phyloP scores from a whole-genome alignment of 2,329 filamentous ascomycete species.

The Penicillium sp. region DNA sequence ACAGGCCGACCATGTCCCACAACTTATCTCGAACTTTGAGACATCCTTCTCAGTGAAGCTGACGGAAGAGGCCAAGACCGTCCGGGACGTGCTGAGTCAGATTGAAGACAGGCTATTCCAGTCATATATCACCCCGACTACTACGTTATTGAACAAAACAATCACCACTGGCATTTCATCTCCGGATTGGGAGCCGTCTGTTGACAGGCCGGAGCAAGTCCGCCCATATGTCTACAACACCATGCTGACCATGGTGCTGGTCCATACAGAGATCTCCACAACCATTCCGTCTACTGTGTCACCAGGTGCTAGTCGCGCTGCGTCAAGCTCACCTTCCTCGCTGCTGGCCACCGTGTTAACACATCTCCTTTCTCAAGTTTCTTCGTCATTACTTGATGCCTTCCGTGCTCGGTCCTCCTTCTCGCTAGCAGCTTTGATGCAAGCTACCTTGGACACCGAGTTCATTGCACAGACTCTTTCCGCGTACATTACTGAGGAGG shows the following conservation, averaged over 20 bases:
- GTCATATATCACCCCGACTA: slow-evolving; percentile 80
- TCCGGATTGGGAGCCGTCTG: slow-evolving; percentile 67
- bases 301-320: slow-evolving; percentile 71
- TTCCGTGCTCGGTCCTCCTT: slow-evolving; percentile 70
- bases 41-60: slow-evolving; percentile 91
- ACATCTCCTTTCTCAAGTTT: slow-evolving; percentile 80
- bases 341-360: slow-evolving; percentile 80
- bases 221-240: slow-evolving; percentile 86
- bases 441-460: slow-evolving; percentile 95
- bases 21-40: slow-evolving; percentile 89
- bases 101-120: slow-evolving; percentile 91
- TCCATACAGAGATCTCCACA: slow-evolving; percentile 86
- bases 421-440: slow-evolving; percentile 80
- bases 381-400: slow-evolving; percentile 73
- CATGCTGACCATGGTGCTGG: slow-evolving; percentile 79
- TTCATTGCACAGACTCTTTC: slow-evolving; percentile 92
- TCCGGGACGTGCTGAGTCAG: slow-evolving; percentile 84
- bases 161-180: slow-evolving; percentile 72
- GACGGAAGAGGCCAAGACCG: slow-evolving; percentile 88
- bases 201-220: slow-evolving; percentile 66
- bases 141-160: slow-evolving; percentile 65
- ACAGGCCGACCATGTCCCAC: slow-evolving; percentile 77
- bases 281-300: slow-evolving; percentile 68
- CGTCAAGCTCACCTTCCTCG: slow-evolving; percentile 61
- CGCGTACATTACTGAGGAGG: slow-evolving; percentile 82